Evolutionary conservation across 805 yeast genomes (phyloP), one percentile per base, ranked within the genome.

Genomic region (Yarrowia sp.): DNA sequence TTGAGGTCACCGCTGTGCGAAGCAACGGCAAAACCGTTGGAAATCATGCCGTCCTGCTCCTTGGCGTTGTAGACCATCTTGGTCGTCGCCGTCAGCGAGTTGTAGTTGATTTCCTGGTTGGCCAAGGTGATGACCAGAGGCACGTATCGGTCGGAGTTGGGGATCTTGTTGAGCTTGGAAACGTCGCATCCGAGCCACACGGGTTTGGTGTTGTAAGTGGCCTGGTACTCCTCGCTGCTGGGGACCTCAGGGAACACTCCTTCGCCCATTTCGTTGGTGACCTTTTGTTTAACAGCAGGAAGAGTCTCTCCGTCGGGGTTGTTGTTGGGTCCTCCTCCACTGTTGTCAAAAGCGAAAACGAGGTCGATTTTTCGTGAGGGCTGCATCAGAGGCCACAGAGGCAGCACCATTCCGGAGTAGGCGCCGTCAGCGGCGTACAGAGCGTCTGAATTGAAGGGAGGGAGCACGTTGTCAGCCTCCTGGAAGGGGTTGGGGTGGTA

Each of bases 141-240:
- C 24, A 94, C 92, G 43, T 82, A 34, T 8, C 74, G 69, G 87
- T 79, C n/a, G 76, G 79, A 6, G 92, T 85, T 74, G 87, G 78
- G 72, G 88, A 87, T 0, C 76, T 71, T 7, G 89, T 58, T 93
- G 91, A 89, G 39, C 83, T 42, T 14, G 75, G 76, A 74, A 87
- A 86, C 4, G 75, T 70, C 9, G 85, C 80, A 73, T 87, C 81
- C 78, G 97, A 93, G 4, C 98, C 97, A 74, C 92, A 89, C 77
- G 91, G 91, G 0, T 87, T 79, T n/a, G 97, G 97, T 69, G 81
- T 74, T 87, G 84, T 76, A 92, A 88, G 30, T 92, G 92, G 78
- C 83, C 6, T 88, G 92, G 69, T 80, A 81, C 60, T 55, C 68
- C 74, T 88, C 88, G 78, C 89, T 89, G 0, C 87, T 73, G 6